These are phyloP conservation scores for Verticillium nonalfalfae DNA, from an alignment of 2,329 filamentous ascomycete genomes.

Conservation along the genomic window DNA sequence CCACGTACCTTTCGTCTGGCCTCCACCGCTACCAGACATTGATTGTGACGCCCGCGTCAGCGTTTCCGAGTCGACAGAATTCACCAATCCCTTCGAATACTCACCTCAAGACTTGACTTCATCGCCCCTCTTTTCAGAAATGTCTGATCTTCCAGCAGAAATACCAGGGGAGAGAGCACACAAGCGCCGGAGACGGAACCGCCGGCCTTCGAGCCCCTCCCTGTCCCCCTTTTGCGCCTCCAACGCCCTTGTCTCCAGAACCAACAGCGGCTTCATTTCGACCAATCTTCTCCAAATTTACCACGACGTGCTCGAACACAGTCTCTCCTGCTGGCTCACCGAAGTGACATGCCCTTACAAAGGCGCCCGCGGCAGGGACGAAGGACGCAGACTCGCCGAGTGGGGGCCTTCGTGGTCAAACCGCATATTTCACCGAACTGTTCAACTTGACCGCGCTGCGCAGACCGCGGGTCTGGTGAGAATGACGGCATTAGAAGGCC, in stretches of 20 bases:
- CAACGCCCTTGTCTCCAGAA: slow-evolving; percentile 16
- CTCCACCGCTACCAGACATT: too few species aligned
- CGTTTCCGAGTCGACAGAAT: background rate
- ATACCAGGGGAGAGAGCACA: background rate
- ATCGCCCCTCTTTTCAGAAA: background rate
- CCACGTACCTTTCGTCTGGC: too few species aligned
- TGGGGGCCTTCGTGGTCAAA: slow-evolving; percentile 37
- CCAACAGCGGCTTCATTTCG: slow-evolving; percentile 29
- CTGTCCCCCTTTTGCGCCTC: slow-evolving; percentile 11
- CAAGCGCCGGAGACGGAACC: background rate
- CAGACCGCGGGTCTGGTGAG: slow-evolving; percentile 30
- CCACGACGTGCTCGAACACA: slow-evolving; percentile 47
- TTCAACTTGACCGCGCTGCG: slow-evolving; percentile 38
- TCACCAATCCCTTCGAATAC: background rate
- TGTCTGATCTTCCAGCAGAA: background rate
- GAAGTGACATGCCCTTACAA: slow-evolving; percentile 45
- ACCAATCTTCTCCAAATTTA: slow-evolving; percentile 41
- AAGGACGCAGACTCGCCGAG: slow-evolving; percentile 15
- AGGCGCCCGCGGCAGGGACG: slow-evolving; percentile 15
- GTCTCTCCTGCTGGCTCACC: slow-evolving; percentile 46
- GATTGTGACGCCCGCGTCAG: too few species aligned
- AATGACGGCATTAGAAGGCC: slow-evolving; percentile 33
- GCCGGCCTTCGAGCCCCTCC: background rate
- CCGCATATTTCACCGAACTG: slow-evolving; percentile 41
- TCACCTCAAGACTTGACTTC: background rate